Percentiles rank a stretch among this genome's conserved stretches.
These are phyloP conservation scores for Tolypocladium album DNA, from an alignment of 2,329 filamentous ascomycete species.

Conservation along the genomic window DNA sequence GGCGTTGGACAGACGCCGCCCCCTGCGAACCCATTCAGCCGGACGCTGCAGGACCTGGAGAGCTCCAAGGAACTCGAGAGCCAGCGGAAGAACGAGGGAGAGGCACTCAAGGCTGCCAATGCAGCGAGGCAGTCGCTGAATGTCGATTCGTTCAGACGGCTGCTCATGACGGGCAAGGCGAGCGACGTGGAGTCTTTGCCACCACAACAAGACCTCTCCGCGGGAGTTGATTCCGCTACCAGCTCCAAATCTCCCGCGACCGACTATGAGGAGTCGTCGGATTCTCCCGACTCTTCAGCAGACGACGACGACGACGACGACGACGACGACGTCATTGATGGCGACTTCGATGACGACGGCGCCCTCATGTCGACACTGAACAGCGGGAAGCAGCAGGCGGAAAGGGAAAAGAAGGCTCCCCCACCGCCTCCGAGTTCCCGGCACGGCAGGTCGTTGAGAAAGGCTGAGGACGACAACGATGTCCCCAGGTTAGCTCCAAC, in stretches of 20 bases:
- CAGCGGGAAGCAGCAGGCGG: conserved; percentile 2
- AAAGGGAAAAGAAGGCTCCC: conserved; percentile 48
- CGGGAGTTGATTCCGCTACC: background rate
- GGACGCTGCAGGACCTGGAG: conserved; percentile 42
- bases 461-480: background rate
- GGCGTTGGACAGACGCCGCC: conserved; percentile 1
- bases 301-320: conserved; percentile 1
- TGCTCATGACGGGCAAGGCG: conserved; percentile 63
- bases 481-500: conserved; percentile 2
- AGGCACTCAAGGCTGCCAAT: conserved; percentile 19
- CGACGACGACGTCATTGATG: background rate
- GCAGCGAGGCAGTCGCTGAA: conserved; percentile 45
- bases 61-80: conserved; percentile 18
- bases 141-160: conserved; percentile 65
- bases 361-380: background rate
- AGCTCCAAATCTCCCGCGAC: background rate
- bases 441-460: conserved; percentile 64
- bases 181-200: conserved; percentile 13
- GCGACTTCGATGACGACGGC: background rate
- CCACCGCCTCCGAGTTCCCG: conserved; percentile 64
- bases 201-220: background rate
- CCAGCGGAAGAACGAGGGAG: conserved; percentile 19
- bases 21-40: conserved; percentile 39
- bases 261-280: background rate
- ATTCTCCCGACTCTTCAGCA: conserved; percentile 1